Evolutionary conservation across 73 alveolate species (phyloP), one percentile per base, ranked within the genome.

Genomic region (Paramecium caudatum): DNA sequence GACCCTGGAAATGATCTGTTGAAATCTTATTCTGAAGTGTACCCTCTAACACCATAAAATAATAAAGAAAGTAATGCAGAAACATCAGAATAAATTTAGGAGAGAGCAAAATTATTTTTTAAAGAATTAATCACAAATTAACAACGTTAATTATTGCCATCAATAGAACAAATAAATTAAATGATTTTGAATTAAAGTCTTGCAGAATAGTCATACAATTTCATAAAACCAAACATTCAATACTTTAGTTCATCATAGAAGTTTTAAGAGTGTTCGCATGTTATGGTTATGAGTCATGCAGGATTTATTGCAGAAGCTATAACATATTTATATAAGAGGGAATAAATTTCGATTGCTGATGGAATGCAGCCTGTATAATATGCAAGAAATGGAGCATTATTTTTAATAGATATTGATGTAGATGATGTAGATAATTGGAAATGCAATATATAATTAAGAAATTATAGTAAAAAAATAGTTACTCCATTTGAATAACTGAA

Each of bases 381-480:
- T 39, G 88, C 88, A 27, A 74, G 68, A 45, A 74, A 74, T 74
- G 88, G 69, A 74, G 62, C 88, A 27, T 37, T 74, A 8, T 37
- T 74, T 16, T 13, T 41, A 17, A 9, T 74, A 27, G 88, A 74
- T 17, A 37, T 74, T 3, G 68, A 74, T 6, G 68, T 25, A 2
- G 16, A 74, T 13, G 55, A 37, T 21, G 19, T 9, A 10, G 62
- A 41, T 37, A 47, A 74, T 13, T 74, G 88, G 88, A 74, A 74
- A 37, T 30, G 55, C 43, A 37, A 74, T 21, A 12, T 74, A 13
- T 74, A 37, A 15, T 43, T 41, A 27, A 41, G 46, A 21, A 74
- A 74, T 74, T 41, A 41, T 17, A 74, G 47, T 37, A 74, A 74
- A 74, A 74, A 34, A 0, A 19, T 41, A 17, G 19, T 41, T 39